Conservation (phyloP, 2,329 filamentous ascomycete genomes). For the Purpureocillium lavendulum region DNA sequence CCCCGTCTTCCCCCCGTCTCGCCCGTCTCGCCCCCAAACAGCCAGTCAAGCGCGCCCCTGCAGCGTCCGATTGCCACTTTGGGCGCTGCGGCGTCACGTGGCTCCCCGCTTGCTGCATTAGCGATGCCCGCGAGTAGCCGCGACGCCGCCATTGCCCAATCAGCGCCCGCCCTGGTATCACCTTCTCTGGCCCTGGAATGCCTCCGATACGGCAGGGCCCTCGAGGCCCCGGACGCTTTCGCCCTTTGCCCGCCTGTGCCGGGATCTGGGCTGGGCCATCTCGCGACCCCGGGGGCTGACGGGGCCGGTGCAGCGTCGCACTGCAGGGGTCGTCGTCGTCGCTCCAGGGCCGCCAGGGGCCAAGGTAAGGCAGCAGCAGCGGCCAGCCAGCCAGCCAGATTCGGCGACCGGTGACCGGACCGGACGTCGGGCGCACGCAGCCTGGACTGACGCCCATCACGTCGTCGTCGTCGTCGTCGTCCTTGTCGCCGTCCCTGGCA, state of each 20-base stretch:
- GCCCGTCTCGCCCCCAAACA: too few species aligned
- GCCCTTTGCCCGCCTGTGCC: neutral
- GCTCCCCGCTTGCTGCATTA: conserved; percentile 7
- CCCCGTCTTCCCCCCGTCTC: too few species aligned
- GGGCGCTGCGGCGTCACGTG: conserved; percentile 13
- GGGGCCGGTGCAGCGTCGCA: neutral
- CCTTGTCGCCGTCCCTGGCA: too few species aligned
- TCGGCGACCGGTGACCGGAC: conserved; percentile 3
- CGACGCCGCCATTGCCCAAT: conserved; percentile 10
- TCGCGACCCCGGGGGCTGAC: too few species aligned
- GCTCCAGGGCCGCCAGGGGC: too few species aligned
- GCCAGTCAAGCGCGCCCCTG: neutral
- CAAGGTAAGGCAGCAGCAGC: too few species aligned
- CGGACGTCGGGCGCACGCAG: too few species aligned
- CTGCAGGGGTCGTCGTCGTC: neutral
- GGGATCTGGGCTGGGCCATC: neutral
- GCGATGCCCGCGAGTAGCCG: conserved; percentile 15
- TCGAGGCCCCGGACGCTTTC: neutral
- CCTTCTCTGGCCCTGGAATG: conserved; percentile 9
- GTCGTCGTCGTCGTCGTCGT: too few species aligned
- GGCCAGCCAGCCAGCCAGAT: too few species aligned
- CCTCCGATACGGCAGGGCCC: conserved; percentile 12
- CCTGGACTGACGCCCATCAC: too few species aligned
- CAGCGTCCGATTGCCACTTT: conserved; percentile 3
- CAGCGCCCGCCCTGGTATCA: neutral